Evolutionary conservation across 192 early-diverging fungal species (phyloP).

Genomic region (Gaertneriomyces sp.): DNA sequence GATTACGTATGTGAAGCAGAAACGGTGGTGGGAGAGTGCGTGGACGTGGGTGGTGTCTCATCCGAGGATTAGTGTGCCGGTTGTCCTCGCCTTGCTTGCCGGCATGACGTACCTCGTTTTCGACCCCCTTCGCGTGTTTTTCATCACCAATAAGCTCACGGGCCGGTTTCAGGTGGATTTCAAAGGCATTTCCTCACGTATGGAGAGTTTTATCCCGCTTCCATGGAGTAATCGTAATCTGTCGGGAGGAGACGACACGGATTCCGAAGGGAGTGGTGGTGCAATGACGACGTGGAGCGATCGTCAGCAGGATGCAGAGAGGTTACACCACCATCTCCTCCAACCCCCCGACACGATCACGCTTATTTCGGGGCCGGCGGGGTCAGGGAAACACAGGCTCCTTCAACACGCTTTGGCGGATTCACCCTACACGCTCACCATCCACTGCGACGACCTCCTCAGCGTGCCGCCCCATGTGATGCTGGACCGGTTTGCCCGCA

Average conservation of each 20-base stretch:
- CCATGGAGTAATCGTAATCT: no score
- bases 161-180: conserved; percentile 55
- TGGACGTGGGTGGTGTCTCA: conserved; percentile 55
- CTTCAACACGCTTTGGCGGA: conserved; percentile 66
- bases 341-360: conserved; percentile 73
- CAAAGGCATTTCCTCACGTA: conserved; percentile 42
- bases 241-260: no score
- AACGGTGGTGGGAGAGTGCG: conserved; percentile 61
- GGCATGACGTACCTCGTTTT: conserved; percentile 80
- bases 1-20: conserved; percentile 45
- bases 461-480: conserved; percentile 70
- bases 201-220: no score
- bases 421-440: conserved; percentile 63
- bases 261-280: no score
- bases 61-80: conserved; percentile 67
- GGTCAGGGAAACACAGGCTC: conserved; percentile 74
- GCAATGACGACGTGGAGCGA: conserved; percentile 47
- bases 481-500: conserved; percentile 70
- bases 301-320: conserved; percentile 52
- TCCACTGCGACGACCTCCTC: conserved; percentile 76
- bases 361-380: conserved; percentile 79
- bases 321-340: conserved; percentile 54
- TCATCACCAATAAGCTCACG: conserved; percentile 79
- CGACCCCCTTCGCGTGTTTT: conserved; percentile 88
- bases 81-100: conserved; percentile 72